Percentiles rank a stretch among this genome's conserved stretches.
phyloP scores from a whole-genome alignment of 805 yeast genomes.

The Kuraishia borneana region DNA sequence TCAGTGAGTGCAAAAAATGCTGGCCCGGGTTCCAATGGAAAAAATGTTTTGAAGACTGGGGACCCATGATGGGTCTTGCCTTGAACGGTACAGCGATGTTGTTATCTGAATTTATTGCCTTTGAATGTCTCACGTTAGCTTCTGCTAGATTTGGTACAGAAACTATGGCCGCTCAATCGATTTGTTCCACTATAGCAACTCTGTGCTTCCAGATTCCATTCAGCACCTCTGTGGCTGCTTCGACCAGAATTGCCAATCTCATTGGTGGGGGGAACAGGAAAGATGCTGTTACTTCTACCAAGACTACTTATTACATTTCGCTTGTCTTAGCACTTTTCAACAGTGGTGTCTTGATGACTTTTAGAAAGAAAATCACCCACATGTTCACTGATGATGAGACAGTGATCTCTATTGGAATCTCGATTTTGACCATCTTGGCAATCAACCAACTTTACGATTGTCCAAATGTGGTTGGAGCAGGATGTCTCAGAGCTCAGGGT shows the following conservation, averaged over 20 bases:
- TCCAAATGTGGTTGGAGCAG: constrained; percentile 64
- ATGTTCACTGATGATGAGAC: constrained; percentile 52
- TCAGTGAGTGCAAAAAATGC: constrained; percentile 45
- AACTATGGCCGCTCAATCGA: constrained; percentile 65
- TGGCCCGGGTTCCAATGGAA: constrained; percentile 40
- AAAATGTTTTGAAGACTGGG: constrained; percentile 44
- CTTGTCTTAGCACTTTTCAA: constrained; percentile 29
- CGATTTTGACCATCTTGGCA: constrained; percentile 50
- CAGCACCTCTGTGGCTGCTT: constrained; percentile 58
- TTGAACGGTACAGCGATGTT: constrained; percentile 66
- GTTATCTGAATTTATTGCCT: constrained; percentile 69
- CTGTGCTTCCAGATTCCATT: constrained; percentile 65
- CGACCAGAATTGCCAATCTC: constrained; percentile 65
- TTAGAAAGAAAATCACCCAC: constrained; percentile 37
- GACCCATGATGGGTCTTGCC: constrained; percentile 46
- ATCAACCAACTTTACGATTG: constrained; percentile 62
- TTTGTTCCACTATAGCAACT: constrained; percentile 54
- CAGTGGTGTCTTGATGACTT: constrained; percentile 34
- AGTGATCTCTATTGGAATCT: constrained; percentile 41
- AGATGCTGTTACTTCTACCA: constrained; percentile 16
- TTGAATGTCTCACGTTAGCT: constrained; percentile 59
- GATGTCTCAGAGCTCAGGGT: constrained; percentile 80
- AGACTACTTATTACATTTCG: constrained; percentile 22
- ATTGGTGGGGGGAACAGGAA: constrained; percentile 37
- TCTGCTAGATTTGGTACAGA: constrained; percentile 62